Evolutionary conservation across 495 filamentous ascomycete species (phyloP), one percentile per base, ranked within the genome.

Genomic region (Penicillium bovifimosum): DNA sequence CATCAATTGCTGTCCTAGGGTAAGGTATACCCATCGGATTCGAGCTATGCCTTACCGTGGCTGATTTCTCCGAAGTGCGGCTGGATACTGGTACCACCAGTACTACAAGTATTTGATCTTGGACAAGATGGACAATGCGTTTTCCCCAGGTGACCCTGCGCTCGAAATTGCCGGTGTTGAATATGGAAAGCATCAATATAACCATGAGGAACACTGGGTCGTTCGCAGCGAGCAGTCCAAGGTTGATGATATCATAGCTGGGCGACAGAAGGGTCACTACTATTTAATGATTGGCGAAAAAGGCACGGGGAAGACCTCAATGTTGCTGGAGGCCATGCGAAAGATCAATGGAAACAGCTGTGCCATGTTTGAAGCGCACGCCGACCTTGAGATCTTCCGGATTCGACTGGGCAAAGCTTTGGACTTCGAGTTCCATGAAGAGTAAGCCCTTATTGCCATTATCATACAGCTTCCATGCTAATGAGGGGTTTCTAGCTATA

Each of bases 211-310:
- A 52, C 84, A 91, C 56, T 96, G 93, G 93, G 78, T 96, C 44
- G 52, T 79, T 31, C 79, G 91, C 13, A 81, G 86, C 29, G 90
- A 97, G 72, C 93, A 98, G 62, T 59, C 67, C 7, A 79, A 79
- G 42, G 86, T 96, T 48, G 87, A 96, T 63, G 66, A 61, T 3
- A 95, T 98, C 54, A 78, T 98, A 16, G 64, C 77, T 39, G 93
- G 92, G 2, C 56, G 71, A 1, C 71, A 77, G 7, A 66, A 67
- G 1, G 93, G 93, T 9, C 90, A 91, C 60, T 98, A 98, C 63
- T 88, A 91, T 71, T 72, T 98, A 0, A 75, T 98, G n/a, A 84
- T 97, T 43, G 93, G 93, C 16, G 93, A 98, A 62, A 96, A 97
- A 70, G 93, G 93, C 13, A 95, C 90, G 1, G 93, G 93, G 2